Conservation (phyloP, 106 monocot species). For the Apostasia shenzhenica region DNA sequence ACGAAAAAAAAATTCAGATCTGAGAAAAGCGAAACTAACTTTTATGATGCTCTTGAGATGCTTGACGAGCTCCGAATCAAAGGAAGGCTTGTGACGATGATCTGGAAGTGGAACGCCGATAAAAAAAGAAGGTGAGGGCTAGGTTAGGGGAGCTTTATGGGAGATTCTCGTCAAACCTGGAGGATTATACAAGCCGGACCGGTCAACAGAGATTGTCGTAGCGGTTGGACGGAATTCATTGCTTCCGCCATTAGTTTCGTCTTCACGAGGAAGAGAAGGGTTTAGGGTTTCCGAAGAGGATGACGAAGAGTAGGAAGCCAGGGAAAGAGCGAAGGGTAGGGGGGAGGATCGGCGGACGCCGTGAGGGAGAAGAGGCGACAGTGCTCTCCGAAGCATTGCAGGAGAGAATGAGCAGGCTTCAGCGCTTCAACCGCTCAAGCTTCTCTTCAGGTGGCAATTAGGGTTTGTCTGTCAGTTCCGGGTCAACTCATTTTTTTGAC, state of each 20-base stretch:
- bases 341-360: constrained; percentile 16
- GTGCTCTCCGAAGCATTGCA: constrained; percentile 45
- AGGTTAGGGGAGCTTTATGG: not conserved
- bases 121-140: not conserved
- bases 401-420: not conserved
- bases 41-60: constrained; percentile 95
- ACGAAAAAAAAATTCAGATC: not conserved
- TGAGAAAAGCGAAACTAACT: constrained; percentile 19
- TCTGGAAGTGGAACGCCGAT: constrained; percentile 22
- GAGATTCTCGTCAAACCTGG: constrained; percentile 30
- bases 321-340: not conserved
- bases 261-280: constrained; percentile 16
- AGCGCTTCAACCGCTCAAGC: not conserved
- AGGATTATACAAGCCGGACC: constrained; percentile 73
- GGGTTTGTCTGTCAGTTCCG: no score
- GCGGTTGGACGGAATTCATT: constrained; percentile 10
- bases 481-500: no score
- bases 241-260: constrained; percentile 10
- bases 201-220: constrained; percentile 57
- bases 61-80: constrained; percentile 69
- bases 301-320: constrained; percentile 11
- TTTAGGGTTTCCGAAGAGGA: constrained; percentile 23
- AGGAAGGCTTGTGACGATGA: constrained; percentile 53
- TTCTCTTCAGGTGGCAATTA: no score
- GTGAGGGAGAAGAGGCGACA: constrained; percentile 37